Evolutionary conservation across 257 asterid species (phyloP).

Genomic region (Fraxinus excelsior): DNA sequence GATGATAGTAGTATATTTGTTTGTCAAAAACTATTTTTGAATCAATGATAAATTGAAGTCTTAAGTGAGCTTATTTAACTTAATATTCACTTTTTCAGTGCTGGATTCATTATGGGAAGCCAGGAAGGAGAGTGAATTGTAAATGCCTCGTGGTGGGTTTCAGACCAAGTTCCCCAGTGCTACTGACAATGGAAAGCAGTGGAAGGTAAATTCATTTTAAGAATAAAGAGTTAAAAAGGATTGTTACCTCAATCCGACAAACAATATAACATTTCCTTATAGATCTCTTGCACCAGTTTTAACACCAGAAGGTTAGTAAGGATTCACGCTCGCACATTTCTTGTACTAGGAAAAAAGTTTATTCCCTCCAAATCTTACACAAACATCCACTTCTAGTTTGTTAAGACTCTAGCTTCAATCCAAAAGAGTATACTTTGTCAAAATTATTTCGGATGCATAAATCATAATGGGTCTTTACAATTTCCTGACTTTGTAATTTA

Average conservation of each 20-base stretch:
- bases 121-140: too few relatives aligned
- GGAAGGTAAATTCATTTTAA: too few relatives aligned
- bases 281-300: not conserved
- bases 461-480: conserved; percentile 17
- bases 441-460: not conserved
- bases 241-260: not conserved
- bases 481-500: conserved; percentile 36
- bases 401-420: not conserved
- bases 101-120: too few relatives aligned
- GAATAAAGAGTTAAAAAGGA: not conserved
- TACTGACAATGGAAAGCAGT: too few relatives aligned
- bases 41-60: too few relatives aligned
- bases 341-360: not conserved
- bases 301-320: not conserved
- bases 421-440: not conserved
- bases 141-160: too few relatives aligned
- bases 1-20: too few relatives aligned
- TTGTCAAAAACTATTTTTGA: too few relatives aligned
- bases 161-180: too few relatives aligned
- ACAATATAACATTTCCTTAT: not conserved
- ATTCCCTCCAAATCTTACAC: not conserved
- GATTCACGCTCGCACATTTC: not conserved
- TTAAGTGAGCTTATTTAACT: too few relatives aligned
- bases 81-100: too few relatives aligned
- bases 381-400: not conserved